Evolutionary conservation across 2,329 filamentous ascomycete genomes (phyloP).

Genomic region (Neonectria hederae): DNA sequence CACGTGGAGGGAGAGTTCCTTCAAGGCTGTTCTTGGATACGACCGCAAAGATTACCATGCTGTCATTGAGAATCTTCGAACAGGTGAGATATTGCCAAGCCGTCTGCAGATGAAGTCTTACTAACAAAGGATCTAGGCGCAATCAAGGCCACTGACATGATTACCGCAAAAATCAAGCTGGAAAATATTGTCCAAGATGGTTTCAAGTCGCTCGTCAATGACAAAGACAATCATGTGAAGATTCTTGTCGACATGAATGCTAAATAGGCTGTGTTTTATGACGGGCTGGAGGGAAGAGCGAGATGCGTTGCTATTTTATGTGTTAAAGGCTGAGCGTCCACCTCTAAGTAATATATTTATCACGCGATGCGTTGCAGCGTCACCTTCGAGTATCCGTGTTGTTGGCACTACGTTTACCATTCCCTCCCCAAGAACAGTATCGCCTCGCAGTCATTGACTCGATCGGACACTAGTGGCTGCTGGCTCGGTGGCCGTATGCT

Average conservation of each 20-base stretch:
- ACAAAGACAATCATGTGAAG: constrained; percentile 71
- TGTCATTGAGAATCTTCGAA: constrained; percentile 58
- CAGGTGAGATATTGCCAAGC: constrained; percentile 16
- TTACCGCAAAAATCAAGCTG: constrained; percentile 66
- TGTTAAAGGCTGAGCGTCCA: background rate
- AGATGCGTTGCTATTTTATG: background rate
- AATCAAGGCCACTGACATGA: constrained; percentile 66
- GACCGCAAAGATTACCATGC: constrained; percentile 59
- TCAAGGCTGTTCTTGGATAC: constrained; percentile 41
- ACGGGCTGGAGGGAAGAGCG: background rate
- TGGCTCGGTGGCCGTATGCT: no score
- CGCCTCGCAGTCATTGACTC: no score
- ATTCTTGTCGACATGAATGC: constrained; percentile 61
- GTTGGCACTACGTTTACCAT: no score
- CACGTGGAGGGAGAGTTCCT: constrained; percentile 39
- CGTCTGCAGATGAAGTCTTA: accelerated
- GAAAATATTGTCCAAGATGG: constrained; percentile 66
- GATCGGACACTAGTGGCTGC: no score
- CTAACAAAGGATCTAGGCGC: constrained; percentile 48
- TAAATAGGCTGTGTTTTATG: constrained; percentile 17
- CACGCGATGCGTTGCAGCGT: no score
- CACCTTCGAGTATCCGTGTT: no score
- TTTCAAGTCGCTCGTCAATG: constrained; percentile 64
- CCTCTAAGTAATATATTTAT: background rate
- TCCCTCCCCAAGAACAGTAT: no score